Evolutionary conservation across 768 basidiomycete genomes (phyloP).

Genomic region (Tricholoma terreum): DNA sequence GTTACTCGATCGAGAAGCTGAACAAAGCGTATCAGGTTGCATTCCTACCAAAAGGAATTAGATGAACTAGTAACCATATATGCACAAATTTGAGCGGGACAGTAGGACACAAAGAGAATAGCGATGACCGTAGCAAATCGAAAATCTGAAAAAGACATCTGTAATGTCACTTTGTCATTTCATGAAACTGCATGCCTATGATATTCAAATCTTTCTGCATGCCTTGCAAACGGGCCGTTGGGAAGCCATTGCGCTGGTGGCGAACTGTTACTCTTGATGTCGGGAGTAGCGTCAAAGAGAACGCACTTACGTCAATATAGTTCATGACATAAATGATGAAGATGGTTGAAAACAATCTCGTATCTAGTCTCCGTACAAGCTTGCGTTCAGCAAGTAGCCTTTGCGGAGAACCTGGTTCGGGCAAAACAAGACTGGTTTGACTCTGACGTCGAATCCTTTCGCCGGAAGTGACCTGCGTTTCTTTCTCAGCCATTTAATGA

Average conservation of each 20-base stretch:
- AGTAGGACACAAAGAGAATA: conserved; percentile 58
- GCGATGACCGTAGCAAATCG: conserved; percentile 52
- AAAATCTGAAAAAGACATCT: conserved; percentile 33
- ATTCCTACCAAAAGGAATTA: neutral
- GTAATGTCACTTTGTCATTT: too few relatives aligned
- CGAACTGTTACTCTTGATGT: neutral
- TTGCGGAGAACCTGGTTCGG: conserved; percentile 25
- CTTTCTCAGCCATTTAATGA: too few relatives aligned
- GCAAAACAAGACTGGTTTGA: conserved; percentile 6
- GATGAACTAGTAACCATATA: conserved; percentile 50
- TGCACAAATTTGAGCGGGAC: conserved; percentile 61
- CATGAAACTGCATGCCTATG: too few relatives aligned
- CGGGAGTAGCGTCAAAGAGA: neutral
- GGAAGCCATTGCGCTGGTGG: conserved; percentile 43
- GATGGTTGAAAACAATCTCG: conserved; percentile 53
- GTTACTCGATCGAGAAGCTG: conserved; percentile 55
- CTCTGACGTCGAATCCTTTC: too few relatives aligned
- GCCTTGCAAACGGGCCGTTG: conserved; percentile 48
- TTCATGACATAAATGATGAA: conserved; percentile 66
- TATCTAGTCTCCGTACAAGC: conserved; percentile 56
- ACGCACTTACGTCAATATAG: conserved; percentile 62
- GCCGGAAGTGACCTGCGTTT: too few relatives aligned
- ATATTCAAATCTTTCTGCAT: too few relatives aligned
- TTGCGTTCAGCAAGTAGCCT: conserved; percentile 35
- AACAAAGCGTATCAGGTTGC: neutral